phyloP scores from a whole-genome alignment of 2,329 filamentous ascomycete genomes.

The Exserohilum turcica region DNA sequence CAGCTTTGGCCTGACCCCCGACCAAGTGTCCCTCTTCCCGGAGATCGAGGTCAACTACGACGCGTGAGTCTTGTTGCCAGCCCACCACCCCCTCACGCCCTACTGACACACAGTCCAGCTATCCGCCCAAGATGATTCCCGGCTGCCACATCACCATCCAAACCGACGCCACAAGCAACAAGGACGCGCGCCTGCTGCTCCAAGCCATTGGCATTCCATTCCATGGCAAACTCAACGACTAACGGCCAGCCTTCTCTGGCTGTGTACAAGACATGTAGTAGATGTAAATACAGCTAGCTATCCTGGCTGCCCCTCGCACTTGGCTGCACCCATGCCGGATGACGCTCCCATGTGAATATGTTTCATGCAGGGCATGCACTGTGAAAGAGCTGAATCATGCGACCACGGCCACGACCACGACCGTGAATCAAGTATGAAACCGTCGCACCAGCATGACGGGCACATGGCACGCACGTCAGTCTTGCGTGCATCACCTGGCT shows the following conservation, averaged over 20 bases:
- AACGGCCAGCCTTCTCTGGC: constrained; percentile 2
- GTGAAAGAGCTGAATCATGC: too few species aligned
- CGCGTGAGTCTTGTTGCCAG: constrained; percentile 63
- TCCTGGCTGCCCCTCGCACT: background rate
- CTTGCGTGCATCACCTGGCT: too few species aligned
- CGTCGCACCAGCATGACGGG: background rate
- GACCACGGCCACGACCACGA: too few species aligned
- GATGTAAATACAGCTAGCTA: constrained; percentile 3
- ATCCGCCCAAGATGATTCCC: constrained; percentile 76
- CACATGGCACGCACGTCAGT: background rate
- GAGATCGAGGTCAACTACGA: constrained; percentile 96
- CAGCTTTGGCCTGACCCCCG: constrained; percentile 75
- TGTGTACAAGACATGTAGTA: constrained; percentile 27
- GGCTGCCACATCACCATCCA: constrained; percentile 83
- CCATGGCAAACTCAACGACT: constrained; percentile 68
- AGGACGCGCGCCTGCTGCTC: constrained; percentile 79
- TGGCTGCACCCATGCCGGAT: background rate
- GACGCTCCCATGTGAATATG: background rate
- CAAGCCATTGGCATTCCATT: constrained; percentile 78
- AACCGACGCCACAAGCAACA: constrained; percentile 83
- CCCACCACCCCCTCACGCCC: background rate
- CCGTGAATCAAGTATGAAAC: background rate
- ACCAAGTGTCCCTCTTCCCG: constrained; percentile 82
- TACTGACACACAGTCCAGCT: constrained; percentile 50
- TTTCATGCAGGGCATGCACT: too few species aligned